These are phyloP conservation scores for Hyaloscypha variabilis DNA, from an alignment of 495 filamentous ascomycete species.

Conservation along the genomic window DNA sequence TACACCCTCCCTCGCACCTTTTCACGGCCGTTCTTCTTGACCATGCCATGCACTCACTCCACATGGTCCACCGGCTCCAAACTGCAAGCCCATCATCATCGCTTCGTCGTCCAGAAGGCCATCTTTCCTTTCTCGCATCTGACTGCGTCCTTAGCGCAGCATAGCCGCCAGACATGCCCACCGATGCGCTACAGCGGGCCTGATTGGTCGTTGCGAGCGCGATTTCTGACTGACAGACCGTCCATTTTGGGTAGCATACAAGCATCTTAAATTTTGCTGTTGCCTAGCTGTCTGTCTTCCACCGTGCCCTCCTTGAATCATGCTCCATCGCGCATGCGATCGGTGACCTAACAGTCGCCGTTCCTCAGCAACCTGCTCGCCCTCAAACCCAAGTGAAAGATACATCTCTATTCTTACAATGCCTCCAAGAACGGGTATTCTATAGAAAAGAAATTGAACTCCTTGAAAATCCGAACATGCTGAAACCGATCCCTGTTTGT, in stretches of 20 bases:
- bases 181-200: background rate
- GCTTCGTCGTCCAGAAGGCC: background rate
- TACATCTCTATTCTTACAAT: conserved; percentile 1
- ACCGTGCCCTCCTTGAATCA: background rate
- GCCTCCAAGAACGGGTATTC: background rate
- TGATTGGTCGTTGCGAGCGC: background rate
- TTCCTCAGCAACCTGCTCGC: background rate
- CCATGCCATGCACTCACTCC: background rate
- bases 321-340: background rate
- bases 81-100: background rate
- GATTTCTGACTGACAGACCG: background rate
- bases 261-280: conserved; percentile 5
- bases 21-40: conserved; percentile 1
- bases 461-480: background rate
- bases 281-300: conserved; percentile 1
- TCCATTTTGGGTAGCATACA: background rate
- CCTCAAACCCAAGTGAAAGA: background rate
- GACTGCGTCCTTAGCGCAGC: conserved; percentile 20
- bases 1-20: background rate
- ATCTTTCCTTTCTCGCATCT: conserved; percentile 11
- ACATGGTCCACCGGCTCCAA: background rate
- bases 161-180: conserved; percentile 21
- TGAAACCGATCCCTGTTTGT: background rate
- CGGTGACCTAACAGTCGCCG: background rate
- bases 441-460: background rate